These are phyloP conservation scores for Penicillium sp. DNA, from an alignment of 2,329 filamentous ascomycete genomes.

Conservation along the genomic window DNA sequence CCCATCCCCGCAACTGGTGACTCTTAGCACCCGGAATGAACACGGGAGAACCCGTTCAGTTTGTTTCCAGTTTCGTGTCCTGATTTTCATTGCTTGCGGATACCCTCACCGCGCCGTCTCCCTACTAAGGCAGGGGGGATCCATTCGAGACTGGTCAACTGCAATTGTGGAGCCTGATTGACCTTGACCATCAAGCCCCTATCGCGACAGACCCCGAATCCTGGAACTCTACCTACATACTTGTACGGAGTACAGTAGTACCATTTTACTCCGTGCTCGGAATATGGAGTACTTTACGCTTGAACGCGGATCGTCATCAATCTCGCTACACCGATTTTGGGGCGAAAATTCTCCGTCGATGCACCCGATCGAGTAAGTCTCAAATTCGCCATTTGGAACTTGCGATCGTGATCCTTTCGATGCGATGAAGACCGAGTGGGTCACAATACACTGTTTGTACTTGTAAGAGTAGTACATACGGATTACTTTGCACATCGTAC, in stretches of 20 bases:
- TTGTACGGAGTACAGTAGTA: too few species aligned
- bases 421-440: background rate
- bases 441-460: too few species aligned
- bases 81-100: conserved; percentile 2
- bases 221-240: background rate
- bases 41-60: background rate
- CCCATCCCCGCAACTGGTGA: background rate
- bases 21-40: background rate
- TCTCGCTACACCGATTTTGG: background rate
- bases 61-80: conserved; percentile 15
- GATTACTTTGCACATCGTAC: background rate
- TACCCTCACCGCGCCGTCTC: conserved; percentile 5
- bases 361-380: background rate
- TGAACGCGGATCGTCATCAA: background rate
- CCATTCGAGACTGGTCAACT: conserved; percentile 7
- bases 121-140: conserved; percentile 20
- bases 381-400: background rate
- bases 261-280: too few species aligned
- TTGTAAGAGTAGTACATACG: too few species aligned
- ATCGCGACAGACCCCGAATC: background rate
- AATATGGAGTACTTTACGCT: background rate
- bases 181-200: background rate
- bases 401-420: background rate
- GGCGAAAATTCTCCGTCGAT: conserved; percentile 6
- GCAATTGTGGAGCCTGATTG: background rate